Percentiles rank a stretch among this genome's conserved stretches.
These are phyloP conservation scores for Dysphania ambrosioides DNA, from an alignment of 148 eudicot species.

Conservation along the genomic window DNA sequence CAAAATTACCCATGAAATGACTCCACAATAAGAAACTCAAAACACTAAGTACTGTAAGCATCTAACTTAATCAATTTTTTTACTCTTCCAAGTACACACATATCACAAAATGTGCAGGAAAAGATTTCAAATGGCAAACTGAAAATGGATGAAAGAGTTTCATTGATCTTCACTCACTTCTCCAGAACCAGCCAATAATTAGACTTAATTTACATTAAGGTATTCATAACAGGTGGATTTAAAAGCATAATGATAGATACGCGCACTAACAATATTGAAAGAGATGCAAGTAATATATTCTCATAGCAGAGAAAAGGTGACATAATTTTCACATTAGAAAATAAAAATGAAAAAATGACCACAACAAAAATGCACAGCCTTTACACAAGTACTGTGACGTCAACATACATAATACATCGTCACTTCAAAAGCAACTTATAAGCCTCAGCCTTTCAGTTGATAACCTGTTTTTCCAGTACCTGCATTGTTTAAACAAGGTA, in stretches of 20 bases:
- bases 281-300: neutral
- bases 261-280: neutral
- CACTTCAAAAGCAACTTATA: conserved; percentile 51
- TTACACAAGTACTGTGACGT: conserved; percentile 16
- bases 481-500: conserved; percentile 33
- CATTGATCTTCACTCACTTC: too few species aligned
- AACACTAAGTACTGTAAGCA: neutral
- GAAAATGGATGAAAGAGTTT: neutral
- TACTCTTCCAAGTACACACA: neutral
- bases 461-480: conserved; percentile 91
- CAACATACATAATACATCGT: conserved; percentile 84
- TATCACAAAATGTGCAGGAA: neutral
- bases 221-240: neutral
- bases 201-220: neutral
- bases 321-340: neutral
- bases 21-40: neutral
- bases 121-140: neutral
- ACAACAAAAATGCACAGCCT: neutral
- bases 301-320: neutral
- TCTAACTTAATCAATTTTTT: neutral
- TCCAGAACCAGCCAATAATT: neutral
- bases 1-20: neutral
- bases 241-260: neutral
- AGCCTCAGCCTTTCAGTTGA: conserved; percentile 93
- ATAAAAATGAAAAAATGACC: neutral